Evolutionary conservation across 345 rosid species (phyloP), one percentile per base, ranked within the genome.

Genomic region (Pistacia atlantica): DNA sequence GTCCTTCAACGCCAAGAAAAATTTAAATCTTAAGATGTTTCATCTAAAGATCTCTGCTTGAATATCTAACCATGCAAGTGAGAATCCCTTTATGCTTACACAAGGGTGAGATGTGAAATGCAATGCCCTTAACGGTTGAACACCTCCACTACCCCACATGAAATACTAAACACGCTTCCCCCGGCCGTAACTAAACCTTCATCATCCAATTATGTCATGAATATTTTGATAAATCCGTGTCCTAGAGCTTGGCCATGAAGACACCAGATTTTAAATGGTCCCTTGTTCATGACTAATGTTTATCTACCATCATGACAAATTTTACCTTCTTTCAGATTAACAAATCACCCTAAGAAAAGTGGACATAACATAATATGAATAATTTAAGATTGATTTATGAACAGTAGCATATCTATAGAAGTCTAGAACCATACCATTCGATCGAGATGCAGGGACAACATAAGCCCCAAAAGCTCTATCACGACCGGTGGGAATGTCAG

Each of bases 391-490:
- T 45, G 52, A 20, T n/a, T 31, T 14, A 16, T 58, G 2, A 35
- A 35, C 62, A 31, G 17, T 42, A 56, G 11, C 16, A 37, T 38
- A 57, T 49, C 16, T 0, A 45, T 1, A 56, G 25, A 28, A 61
- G 65, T 65, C 57, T 0, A 42, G 14, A 45, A 58, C 33, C 85
- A 70, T 85, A 93, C 97, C 99, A 54, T 88, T 85, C 17, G 92
- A 88, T 52, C 86, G 90, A 78, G 98, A 92, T 63, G 74, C 74
- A 22, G 94, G 95, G 54, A 87, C 89, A 72, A 89, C 81, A 81
- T 87, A 92, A 9, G 97, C 94, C 54, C 98, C 99, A 80, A 85
- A 93, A 17, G 97, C 97, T 80, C 98, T 87, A 74, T 80, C 79
- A 51, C 74, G 71, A 22, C 79, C 86, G 10, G 28, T 67, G 3